Evolutionary conservation across 169 alveolate genomes (phyloP), one percentile per base, ranked within the genome.

Genomic region (Cyclospora cayetanensis): DNA sequence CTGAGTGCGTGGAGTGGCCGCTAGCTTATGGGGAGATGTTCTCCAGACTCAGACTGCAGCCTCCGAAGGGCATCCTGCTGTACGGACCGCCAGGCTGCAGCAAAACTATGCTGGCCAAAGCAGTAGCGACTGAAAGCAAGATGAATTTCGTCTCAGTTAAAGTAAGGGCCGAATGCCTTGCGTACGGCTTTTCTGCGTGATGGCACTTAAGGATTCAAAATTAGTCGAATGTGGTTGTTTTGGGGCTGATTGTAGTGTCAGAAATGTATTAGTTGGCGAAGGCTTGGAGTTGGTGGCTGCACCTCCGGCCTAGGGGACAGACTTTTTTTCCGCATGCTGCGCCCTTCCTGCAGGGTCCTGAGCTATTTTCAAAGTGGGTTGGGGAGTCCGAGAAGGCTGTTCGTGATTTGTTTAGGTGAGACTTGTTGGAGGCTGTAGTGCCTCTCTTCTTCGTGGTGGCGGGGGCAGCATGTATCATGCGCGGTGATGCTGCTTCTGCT

Each of bases 81-180:
- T 98, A 99, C 94, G 99, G 99, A 2, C 99, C 99, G 20, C 99
- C 99, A 2, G 99, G 99, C 25, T 99, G 99, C 94, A 96, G 99
- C 50, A 99, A 99, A 95, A 99, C 99, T 15, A 86, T 99, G 96
- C 96, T 99, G 96, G 99, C 99, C 22, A 99, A 98, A 94, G 99
- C 99, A 20, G 97, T 99, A 42, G 99, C 99, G 20, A 98, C 99
- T 31, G 99, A 99, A 94, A 96, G 99, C 87, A 96, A 98, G 65
- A 96, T 99, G 96, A 98, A 99, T 93, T 99, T 99, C 95, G 97
- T 99, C 50, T 98, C 99, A 90, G 98, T 99, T 63, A 99, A 95
- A 99, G 94, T 92, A 39, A 22, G 88, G 25, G 9, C 29, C 25
- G n/a, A 15, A 41, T 4, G 41, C 11, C 29, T 41, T 27, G n/a